A percentile compares a stretch with the other conserved stretches of the same genome.
These are phyloP conservation scores for Oemleria cerasiformis DNA, from an alignment of 306 rosid genomes.

Conservation along the genomic window DNA sequence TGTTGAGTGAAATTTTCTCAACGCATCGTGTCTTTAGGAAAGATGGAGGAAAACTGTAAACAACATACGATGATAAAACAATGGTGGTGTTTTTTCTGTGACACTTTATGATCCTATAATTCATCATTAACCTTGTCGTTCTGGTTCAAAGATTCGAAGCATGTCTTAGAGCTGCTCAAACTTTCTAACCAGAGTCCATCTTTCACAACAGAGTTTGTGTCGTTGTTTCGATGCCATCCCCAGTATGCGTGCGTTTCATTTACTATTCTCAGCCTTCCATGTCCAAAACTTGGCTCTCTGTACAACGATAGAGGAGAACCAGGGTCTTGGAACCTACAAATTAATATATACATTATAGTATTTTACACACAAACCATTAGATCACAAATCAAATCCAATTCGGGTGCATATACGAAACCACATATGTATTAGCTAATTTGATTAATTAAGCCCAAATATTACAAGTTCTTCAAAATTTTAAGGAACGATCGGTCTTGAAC, in stretches of 20 bases:
- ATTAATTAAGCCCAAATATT: too few relatives aligned
- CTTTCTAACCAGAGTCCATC: conserved; percentile 53
- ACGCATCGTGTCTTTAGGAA: too few relatives aligned
- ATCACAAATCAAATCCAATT: too few relatives aligned
- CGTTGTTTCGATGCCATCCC: conserved; percentile 90
- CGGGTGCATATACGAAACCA: too few relatives aligned
- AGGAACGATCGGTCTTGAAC: background rate
- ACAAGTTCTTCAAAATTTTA: background rate
- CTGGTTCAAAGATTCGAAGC: conserved; percentile 8
- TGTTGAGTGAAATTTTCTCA: too few relatives aligned
- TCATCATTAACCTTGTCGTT: background rate
- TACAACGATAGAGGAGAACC: conserved; percentile 49
- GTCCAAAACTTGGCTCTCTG: conserved; percentile 78
- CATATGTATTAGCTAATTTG: too few relatives aligned
- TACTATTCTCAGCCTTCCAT: conserved; percentile 53
- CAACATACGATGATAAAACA: too few relatives aligned
- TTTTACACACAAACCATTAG: too few relatives aligned
- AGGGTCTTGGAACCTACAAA: conserved; percentile 41
- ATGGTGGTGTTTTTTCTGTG: background rate
- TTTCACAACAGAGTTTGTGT: conserved; percentile 38
- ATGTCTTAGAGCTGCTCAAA: conserved; percentile 30
- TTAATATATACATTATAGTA: too few relatives aligned
- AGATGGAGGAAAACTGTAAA: too few relatives aligned
- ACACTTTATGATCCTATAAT: background rate
- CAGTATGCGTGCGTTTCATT: conserved; percentile 68